Conservation (phyloP, 352 stramenopile species). For the Lagenidium giganteum region DNA sequence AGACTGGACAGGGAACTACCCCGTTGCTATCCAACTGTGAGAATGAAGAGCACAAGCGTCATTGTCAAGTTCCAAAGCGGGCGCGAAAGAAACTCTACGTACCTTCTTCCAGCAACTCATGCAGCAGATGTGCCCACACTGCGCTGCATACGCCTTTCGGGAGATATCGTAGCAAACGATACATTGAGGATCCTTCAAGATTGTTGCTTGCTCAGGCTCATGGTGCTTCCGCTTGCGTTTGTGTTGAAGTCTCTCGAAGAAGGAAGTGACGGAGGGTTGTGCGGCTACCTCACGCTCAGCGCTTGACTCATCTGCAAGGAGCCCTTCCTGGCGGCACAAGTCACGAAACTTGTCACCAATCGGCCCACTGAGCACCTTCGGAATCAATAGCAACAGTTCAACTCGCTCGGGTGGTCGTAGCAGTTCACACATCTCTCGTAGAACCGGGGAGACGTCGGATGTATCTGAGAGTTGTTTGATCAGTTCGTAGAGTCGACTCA, state of each 20-base stretch:
- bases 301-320: constrained; percentile 10
- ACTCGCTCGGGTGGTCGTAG: constrained; percentile 29
- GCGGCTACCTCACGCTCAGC: constrained; percentile 2
- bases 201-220: constrained; percentile 15
- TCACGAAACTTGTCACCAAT: constrained; percentile 49
- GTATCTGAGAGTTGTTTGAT: constrained; percentile 48
- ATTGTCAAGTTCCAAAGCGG: constrained; percentile 20
- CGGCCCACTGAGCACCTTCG: constrained; percentile 43
- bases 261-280: constrained; percentile 17
- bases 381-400: constrained; percentile 59
- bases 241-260: constrained; percentile 68
- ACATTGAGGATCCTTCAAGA: constrained; percentile 78
- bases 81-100: constrained; percentile 3
- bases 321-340: constrained; percentile 28
- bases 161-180: constrained; percentile 83
- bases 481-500: constrained; percentile 48
- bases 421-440: constrained; percentile 49
- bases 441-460: constrained; percentile 29
- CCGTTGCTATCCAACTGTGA: constrained; percentile 67
- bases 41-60: constrained; percentile 9
- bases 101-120: constrained; percentile 83
- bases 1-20: constrained; percentile 68
- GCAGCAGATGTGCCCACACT: constrained; percentile 84
- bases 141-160: constrained; percentile 65
- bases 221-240: constrained; percentile 48